phyloP scores from a whole-genome alignment of 2,329 filamentous ascomycete species.

The Pyricularia sp. region DNA sequence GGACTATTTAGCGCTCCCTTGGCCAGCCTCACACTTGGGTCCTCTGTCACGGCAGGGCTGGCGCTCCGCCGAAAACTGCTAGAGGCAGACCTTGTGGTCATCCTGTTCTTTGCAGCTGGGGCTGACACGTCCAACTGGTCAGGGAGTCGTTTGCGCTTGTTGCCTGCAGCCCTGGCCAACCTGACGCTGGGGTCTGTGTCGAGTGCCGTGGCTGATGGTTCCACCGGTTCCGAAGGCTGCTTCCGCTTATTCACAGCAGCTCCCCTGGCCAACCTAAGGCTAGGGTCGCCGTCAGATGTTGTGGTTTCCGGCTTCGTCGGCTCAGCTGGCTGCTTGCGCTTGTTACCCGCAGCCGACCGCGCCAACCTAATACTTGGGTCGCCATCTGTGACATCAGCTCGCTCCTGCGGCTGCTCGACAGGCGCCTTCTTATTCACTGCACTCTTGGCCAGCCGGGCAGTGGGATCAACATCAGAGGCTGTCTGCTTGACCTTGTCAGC shows the following conservation, averaged over 20 bases:
- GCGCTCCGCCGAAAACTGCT: constrained; percentile 16
- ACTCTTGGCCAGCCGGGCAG: background rate
- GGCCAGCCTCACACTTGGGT: constrained; percentile 20
- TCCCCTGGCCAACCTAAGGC: background rate
- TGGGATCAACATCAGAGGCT: background rate
- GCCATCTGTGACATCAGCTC: background rate
- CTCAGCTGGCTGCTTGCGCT: background rate
- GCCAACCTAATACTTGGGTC: background rate
- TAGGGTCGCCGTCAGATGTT: background rate
- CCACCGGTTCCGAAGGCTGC: background rate
- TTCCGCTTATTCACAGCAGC: background rate
- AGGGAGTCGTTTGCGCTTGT: constrained; percentile 6
- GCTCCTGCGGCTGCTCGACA: background rate
- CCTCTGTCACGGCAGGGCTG: constrained; percentile 10
- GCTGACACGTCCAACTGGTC: constrained; percentile 6
- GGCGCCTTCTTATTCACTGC: background rate
- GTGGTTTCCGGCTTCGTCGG: background rate
- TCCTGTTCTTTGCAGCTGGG: constrained; percentile 12
- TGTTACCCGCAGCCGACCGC: background rate
- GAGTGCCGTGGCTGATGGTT: background rate
- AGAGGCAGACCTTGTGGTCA: constrained; percentile 17
- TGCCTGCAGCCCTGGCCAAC: constrained; percentile 10
- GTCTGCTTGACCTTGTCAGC: background rate
- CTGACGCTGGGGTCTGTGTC: constrained; percentile 13
- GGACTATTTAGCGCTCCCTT: constrained; percentile 20